Percentiles rank a stretch among this genome's conserved stretches.
These are phyloP conservation scores for Eragrostis curvula DNA, from an alignment of 176 grass and related monocot species.

Conservation along the genomic window DNA sequence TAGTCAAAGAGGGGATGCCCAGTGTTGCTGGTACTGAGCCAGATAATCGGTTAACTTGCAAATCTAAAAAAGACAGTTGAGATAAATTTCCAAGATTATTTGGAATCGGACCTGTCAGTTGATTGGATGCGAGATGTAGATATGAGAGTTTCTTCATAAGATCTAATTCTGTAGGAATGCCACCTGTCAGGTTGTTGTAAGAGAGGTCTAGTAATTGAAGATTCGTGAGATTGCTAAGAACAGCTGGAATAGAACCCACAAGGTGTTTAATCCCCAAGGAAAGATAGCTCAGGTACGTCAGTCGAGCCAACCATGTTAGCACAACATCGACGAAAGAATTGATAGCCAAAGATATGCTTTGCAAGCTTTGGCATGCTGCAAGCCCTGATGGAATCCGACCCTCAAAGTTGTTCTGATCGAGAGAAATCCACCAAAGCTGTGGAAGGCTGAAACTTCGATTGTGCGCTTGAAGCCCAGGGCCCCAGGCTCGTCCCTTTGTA, in stretches of 20 bases:
- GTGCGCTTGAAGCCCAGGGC: no score
- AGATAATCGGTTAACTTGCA: no score
- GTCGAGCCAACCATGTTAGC: constrained; percentile 8
- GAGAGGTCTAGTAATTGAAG: no score
- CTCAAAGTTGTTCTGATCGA: neutral
- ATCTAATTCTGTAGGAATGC: no score
- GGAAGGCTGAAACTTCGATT: constrained; percentile 21
- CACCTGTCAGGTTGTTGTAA: no score
- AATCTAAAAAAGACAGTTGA: no score
- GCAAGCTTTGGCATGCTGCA: neutral
- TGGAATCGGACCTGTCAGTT: no score
- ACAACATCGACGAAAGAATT: constrained; percentile 7
- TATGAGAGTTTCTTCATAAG: no score
- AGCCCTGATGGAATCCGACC: constrained; percentile 3
- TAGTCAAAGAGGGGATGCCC: neutral
- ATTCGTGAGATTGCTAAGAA: neutral
- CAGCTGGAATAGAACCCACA: neutral
- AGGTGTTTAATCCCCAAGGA: neutral
- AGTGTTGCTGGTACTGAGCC: neutral
- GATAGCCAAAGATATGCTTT: neutral
- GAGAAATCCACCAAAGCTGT: no score
- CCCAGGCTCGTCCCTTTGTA: no score
- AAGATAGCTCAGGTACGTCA: neutral
- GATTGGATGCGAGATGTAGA: no score
- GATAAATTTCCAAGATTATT: no score